Evolutionary conservation across 2,329 filamentous ascomycete species (phyloP).

Genomic region (Tolypocladium guangdongense): DNA sequence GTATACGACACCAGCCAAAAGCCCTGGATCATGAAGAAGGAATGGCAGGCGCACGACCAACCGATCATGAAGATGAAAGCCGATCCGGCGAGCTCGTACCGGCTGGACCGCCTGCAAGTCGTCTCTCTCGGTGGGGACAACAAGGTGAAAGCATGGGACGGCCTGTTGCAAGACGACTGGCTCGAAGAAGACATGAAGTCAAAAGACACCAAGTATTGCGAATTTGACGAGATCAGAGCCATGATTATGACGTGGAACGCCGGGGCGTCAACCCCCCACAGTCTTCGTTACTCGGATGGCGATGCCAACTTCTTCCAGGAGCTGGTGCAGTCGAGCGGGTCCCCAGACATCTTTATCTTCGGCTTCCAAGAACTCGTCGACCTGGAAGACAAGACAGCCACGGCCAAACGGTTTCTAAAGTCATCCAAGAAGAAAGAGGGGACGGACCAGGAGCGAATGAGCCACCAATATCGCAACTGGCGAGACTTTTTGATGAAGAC

Average conservation of each 20-base stretch:
- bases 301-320: constrained; percentile 74
- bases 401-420: constrained; percentile 89
- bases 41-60: constrained; percentile 85
- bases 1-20: constrained; percentile 75
- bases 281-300: constrained; percentile 56
- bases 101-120: constrained; percentile 72
- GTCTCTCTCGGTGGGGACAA: constrained; percentile 82
- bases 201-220: constrained; percentile 72
- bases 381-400: constrained; percentile 92
- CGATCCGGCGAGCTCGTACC: constrained; percentile 77
- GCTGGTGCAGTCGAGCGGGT: constrained; percentile 62
- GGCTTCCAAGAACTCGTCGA: constrained; percentile 98
- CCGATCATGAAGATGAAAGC: constrained; percentile 68
- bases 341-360: constrained; percentile 86
- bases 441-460: constrained; percentile 82
- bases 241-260: constrained; percentile 94
- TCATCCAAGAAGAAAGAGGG: constrained; percentile 71
- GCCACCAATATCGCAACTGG: constrained; percentile 95
- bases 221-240: constrained; percentile 70
- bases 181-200: constrained; percentile 83
- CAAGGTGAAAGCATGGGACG: constrained; percentile 79
- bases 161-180: constrained; percentile 86
- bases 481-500: constrained; percentile 75
- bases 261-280: constrained; percentile 84
- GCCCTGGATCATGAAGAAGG: constrained; percentile 89